Base-by-base conservation (phyloP, 208 protist genomes). In the Acanthamoeba royreba region DNA sequence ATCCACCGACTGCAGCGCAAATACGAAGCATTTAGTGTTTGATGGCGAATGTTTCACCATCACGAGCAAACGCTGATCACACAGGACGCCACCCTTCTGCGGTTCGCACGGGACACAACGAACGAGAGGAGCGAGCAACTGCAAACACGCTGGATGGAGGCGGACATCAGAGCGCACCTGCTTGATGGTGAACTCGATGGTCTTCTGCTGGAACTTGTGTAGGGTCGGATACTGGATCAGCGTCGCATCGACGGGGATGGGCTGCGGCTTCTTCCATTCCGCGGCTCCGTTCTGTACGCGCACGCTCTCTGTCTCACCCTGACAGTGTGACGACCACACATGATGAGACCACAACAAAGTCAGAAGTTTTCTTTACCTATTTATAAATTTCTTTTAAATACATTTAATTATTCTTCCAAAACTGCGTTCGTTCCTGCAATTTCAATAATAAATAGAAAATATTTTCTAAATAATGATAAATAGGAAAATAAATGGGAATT, bases 171-270 rank as follows among this genome's bases (percentile, higher is more conserved):
- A 31, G 43, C 22, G 40, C 52, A 89, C 81, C 81, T 89, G 81
- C 47, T 89, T 89, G 47, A 89, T 28, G 11, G 81, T 63, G 81
- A 89, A 89, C 19, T 89, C 49, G 52, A 89, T 40, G 4, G 81
- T 89, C 81, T 89, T 89, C 52, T 89, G 81, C 52, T 89, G 49
- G 35, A 89, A 89, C 47, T 53, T 55, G 49, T 89, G 81, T 2
- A 89, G 49, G 11, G 45, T 89, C 46, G 81, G 81, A 28, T 89
- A 89, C 38, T 89, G 81, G 49, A 89, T n/a, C 35, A 89, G 81
- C 17, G 81, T 89, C 9, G 81, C 81, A 0, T 89, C 33, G 47
- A 89, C 2, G 52, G 9, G 13, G 52, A 89, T 35, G 25, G 35
- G 22, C 9, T 89, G 81, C 19, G 81, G 81, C 81, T 89, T 55